Conservation (phyloP, 352 stramenopile genomes). For the Phytopythium mirpurense region DNA sequence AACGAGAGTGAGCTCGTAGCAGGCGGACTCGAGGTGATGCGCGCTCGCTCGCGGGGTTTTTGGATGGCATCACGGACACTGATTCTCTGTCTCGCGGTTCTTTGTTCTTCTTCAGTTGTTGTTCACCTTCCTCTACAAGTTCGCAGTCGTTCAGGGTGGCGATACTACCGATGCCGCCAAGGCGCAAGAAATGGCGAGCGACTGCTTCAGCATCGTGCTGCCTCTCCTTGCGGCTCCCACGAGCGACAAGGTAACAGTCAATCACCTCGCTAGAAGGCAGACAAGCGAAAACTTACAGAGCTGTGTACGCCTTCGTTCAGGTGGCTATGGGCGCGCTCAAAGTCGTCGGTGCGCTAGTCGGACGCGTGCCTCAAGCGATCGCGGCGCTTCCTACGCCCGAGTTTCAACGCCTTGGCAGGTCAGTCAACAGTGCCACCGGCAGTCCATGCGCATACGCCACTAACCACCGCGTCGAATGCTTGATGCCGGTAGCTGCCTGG, state of each 20-base stretch:
- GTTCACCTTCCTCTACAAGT: constrained; percentile 47
- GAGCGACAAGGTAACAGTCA: constrained; percentile 14
- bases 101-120: constrained; percentile 23
- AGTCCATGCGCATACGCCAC: too few relatives aligned
- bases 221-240: constrained; percentile 16
- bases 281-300: background rate
- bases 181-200: constrained; percentile 10
- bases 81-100: background rate
- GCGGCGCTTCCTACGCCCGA: constrained; percentile 14
- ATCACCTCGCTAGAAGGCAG: background rate
- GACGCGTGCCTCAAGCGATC: constrained; percentile 41
- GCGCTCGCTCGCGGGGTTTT: too few relatives aligned
- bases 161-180: constrained; percentile 2
- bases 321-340: constrained; percentile 56
- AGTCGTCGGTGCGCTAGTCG: constrained; percentile 45
- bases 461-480: background rate
- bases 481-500: background rate
- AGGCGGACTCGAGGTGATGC: constrained; percentile 26
- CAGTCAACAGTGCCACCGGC: background rate
- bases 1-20: constrained; percentile 17
- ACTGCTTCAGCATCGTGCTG: constrained; percentile 19
- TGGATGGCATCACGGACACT: background rate
- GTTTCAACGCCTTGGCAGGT: constrained; percentile 29
- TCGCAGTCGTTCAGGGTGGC: constrained; percentile 9
- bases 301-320: constrained; percentile 1